Conservation (phyloP, 2,329 filamentous ascomycete genomes). For the Lecanicillium sp. region DNA sequence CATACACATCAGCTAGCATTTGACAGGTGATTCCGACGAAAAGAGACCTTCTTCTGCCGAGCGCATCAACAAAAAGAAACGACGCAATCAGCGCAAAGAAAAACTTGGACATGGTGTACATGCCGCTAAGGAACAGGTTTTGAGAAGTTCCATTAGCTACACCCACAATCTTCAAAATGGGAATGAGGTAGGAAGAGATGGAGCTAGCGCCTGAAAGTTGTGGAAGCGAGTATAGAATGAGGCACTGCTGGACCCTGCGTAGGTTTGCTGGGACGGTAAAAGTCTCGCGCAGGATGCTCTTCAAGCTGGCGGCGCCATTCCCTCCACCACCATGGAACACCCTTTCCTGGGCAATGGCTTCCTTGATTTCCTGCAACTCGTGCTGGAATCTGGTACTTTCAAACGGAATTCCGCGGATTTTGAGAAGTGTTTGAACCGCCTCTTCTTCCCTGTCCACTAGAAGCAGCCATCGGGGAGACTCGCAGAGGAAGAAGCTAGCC, state of each 20-base stretch:
- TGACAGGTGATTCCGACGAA: constrained; percentile 27
- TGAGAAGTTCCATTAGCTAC: constrained; percentile 18
- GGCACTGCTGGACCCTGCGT: constrained; percentile 28
- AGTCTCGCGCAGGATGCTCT: constrained; percentile 23
- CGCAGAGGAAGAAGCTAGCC: constrained; percentile 24
- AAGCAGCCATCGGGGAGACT: constrained; percentile 29
- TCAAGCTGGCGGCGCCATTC: constrained; percentile 8
- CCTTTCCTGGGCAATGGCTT: constrained; percentile 13
- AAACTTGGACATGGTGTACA: constrained; percentile 35
- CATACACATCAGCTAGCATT: constrained; percentile 30
- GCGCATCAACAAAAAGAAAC: constrained; percentile 34
- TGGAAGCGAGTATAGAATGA: constrained; percentile 28
- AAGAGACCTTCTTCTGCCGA: constrained; percentile 29
- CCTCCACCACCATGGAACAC: constrained; percentile 7
- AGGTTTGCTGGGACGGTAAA: constrained; percentile 29
- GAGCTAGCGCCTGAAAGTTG: constrained; percentile 36
- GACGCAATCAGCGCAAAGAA: constrained; percentile 30
- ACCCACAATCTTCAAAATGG: constrained; percentile 30
- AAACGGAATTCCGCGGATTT: constrained; percentile 17
- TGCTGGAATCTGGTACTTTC: constrained; percentile 15
- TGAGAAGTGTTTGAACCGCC: constrained; percentile 11
- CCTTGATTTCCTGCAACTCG: constrained; percentile 21
- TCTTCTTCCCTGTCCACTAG: constrained; percentile 20
- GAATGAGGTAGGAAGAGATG: constrained; percentile 34
- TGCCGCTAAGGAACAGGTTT: constrained; percentile 29